Conservation (phyloP, 2,329 filamentous ascomycete genomes). For the Ophiostoma pallidulum region DNA sequence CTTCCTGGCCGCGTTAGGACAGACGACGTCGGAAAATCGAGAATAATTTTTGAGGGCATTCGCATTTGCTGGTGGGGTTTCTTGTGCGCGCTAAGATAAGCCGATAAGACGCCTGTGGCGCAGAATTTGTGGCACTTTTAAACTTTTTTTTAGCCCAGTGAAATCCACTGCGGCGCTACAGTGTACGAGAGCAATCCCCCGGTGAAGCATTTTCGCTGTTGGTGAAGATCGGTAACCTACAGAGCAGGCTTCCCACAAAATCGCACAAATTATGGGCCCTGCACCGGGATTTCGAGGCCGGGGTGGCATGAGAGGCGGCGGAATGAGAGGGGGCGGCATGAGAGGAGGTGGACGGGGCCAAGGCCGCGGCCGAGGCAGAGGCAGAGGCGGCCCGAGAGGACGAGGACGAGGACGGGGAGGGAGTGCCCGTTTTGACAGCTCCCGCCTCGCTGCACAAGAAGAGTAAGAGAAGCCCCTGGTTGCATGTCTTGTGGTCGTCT, state of each 20-base stretch:
- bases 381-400: slow-evolving; percentile 20
- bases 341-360: slow-evolving; percentile 23
- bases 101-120: slow-evolving; percentile 24
- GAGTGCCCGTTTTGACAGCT: slow-evolving; percentile 35
- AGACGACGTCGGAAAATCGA: slow-evolving; percentile 13
- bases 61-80: slow-evolving; percentile 20
- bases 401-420: slow-evolving; percentile 18
- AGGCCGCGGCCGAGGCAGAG: slow-evolving; percentile 20
- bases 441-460: slow-evolving; percentile 36
- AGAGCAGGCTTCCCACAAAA: no score
- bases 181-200: neutral
- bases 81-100: slow-evolving; percentile 50
- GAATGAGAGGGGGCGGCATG: slow-evolving; percentile 5
- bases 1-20: slow-evolving; percentile 10
- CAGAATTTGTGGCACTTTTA: slow-evolving; percentile 2
- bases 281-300: slow-evolving; percentile 23
- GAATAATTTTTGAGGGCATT: slow-evolving; percentile 21
- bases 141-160: slow-evolving; percentile 10
- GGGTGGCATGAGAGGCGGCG: slow-evolving; percentile 25
- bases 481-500: no score
- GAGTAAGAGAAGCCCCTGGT: no score
- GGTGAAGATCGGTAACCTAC: neutral
- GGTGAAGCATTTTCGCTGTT: slow-evolving; percentile 11
- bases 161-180: no score
- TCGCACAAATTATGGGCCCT: slow-evolving; percentile 26